phyloP scores from a whole-genome alignment of 768 basidiomycete species.

The Boletellus ananas region DNA sequence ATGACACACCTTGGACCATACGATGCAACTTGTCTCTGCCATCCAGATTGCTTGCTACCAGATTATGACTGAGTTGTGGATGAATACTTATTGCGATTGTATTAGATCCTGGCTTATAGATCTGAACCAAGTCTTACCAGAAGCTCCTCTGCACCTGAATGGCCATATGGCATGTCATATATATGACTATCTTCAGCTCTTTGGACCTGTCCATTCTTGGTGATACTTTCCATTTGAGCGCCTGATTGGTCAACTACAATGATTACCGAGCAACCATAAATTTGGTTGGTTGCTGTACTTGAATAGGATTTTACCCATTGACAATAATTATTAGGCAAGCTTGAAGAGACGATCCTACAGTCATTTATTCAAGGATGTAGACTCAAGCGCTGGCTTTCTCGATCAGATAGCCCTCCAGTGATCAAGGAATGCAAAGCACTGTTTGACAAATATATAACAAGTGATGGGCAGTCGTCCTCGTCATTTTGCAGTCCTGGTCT shows the following conservation, averaged over 20 bases:
- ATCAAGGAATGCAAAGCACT: slow-evolving; percentile 18
- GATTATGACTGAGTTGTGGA: slow-evolving; percentile 8
- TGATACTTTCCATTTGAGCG: slow-evolving; percentile 27
- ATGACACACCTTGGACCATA: slow-evolving; percentile 13
- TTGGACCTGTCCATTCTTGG: slow-evolving; percentile 37
- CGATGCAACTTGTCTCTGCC: slow-evolving; percentile 30
- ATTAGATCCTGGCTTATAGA: no score
- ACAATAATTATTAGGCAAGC: slow-evolving; percentile 28
- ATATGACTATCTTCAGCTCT: slow-evolving; percentile 31
- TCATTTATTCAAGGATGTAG: slow-evolving; percentile 14
- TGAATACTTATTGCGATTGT: slow-evolving; percentile 13
- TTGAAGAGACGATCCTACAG: slow-evolving; percentile 8
- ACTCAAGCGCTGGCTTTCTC: slow-evolving; percentile 14
- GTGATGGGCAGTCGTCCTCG: no score
- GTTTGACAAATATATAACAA: neutral
- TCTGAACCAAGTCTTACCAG: no score
- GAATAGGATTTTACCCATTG: no score
- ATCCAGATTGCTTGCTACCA: slow-evolving; percentile 17
- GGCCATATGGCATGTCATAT: slow-evolving; percentile 31
- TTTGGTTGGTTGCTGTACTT: no score
- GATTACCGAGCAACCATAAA: slow-evolving; percentile 22
- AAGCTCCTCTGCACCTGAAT: no score
- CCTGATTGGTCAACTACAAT: slow-evolving; percentile 22
- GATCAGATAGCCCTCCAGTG: slow-evolving; percentile 13
- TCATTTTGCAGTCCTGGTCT: no score